Evolutionary conservation across 1,284 basidiomycete species (phyloP), one percentile per base, ranked within the genome.

Genomic region (Hymenochaete sp.): DNA sequence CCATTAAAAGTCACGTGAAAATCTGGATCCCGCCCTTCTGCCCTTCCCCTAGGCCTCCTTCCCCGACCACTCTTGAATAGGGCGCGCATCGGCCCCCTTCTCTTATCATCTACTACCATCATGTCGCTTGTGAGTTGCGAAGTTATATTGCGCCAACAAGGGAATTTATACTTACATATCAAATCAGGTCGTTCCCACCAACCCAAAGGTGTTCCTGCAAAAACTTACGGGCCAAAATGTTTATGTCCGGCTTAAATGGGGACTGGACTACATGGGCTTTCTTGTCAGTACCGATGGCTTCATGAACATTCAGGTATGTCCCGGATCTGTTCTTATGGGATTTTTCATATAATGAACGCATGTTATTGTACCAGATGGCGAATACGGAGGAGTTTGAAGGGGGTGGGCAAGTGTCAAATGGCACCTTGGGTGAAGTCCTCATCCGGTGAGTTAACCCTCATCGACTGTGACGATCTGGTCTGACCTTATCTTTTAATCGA

Each of bases 341-440:
- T 38, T 24, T 38, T 27, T 22, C 19, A 18, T 42, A 26, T 48
- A 8, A 29, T 13, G 52, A 16, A 16, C 44, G 35, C 27, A 50
- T 37, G 14, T 29, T 38, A 38, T 37, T 7, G 47, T 40, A 25
- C 36, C 29, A 96, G 92, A 76, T 99, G 44, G 93, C 93, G 36
- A 98, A 98, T 64, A 93, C 96, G 2, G 96, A 98, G 65, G 96
- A 99, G 67, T 95, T 89, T 58, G 92, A 97, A 65, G 89, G 97
- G 58, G 95, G 93, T 42, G 82, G 91, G 64, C n/a, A n/a, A n/a
- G n/a, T n/a, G n/a, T 93, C 92, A 11, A 96, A 92, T 56, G 96
- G 96, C 38, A 85, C 92, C 16, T 71, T 99, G 21, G 96, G 96
- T 54, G 96, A 99, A 68, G 93, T 99, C 43, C 97, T 98, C 67